Conservation (phyloP, 2,329 filamentous ascomycete species). For the Talaromyces islandicus region DNA sequence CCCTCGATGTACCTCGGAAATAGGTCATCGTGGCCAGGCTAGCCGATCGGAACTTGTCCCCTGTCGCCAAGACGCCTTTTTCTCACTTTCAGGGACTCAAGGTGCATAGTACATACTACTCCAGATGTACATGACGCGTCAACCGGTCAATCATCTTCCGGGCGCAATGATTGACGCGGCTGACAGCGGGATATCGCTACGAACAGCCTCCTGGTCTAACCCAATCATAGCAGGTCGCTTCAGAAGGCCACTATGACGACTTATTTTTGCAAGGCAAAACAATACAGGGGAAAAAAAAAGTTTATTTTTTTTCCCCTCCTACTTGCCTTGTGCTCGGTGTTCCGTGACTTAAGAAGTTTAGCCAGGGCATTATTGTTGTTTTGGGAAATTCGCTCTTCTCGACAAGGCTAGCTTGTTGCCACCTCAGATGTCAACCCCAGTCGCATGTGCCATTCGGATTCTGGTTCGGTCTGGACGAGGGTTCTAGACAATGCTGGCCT, state of each 20-base stretch:
- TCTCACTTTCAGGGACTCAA: neutral
- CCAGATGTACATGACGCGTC: neutral
- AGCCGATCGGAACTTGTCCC: neutral
- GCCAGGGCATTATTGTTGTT: neutral
- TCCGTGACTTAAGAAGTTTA: neutral
- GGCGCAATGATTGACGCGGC: neutral
- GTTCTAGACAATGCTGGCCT: neutral
- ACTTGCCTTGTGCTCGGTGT: neutral
- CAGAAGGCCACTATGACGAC: neutral
- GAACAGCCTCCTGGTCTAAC: neutral
- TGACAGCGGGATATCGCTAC: neutral
- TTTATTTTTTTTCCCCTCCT: neutral
- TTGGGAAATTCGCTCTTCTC: neutral
- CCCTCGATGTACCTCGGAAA: neutral
- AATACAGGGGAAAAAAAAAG: neutral
- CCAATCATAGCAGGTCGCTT: neutral
- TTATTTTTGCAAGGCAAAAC: neutral
- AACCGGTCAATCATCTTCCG: neutral
- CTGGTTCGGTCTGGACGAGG: neutral
- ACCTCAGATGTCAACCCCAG: neutral
- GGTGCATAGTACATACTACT: neutral
- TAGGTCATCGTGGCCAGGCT: neutral
- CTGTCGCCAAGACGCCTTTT: neutral
- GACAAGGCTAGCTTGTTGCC: neutral
- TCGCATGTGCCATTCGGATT: neutral